Percentiles rank a stretch among this genome's conserved stretches.
These are phyloP conservation scores for Curvularia sp. DNA, from an alignment of 2,329 filamentous ascomycete genomes.

Conservation along the genomic window DNA sequence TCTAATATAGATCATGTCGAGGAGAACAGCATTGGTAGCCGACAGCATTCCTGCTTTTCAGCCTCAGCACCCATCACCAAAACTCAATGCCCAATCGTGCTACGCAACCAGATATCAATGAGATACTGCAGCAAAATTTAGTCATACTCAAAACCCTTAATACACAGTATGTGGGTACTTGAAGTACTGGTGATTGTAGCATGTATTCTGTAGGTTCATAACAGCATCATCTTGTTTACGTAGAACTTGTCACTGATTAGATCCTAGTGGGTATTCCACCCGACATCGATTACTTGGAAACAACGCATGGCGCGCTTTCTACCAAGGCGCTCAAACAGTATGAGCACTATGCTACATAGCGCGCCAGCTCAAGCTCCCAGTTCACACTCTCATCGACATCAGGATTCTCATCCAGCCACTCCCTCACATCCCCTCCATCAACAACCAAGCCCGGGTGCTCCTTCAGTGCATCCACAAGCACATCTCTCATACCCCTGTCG, in stretches of 20 bases:
- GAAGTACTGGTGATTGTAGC: not conserved
- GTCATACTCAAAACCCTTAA: no score
- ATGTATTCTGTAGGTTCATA: not conserved
- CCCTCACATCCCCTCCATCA: slow-evolving; percentile 14
- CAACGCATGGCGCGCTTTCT: not conserved
- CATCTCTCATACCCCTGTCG: slow-evolving; percentile 6
- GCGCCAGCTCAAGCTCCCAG: not conserved
- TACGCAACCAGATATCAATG: no score
- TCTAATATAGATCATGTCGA: no score
- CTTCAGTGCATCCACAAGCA: not conserved
- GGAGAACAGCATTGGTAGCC: no score
- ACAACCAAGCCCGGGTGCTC: slow-evolving; percentile 8
- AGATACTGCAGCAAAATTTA: no score
- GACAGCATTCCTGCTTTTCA: no score
- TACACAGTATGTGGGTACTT: no score
- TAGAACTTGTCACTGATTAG: not conserved
- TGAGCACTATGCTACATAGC: not conserved
- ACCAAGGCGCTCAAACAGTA: not conserved
- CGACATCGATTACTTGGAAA: not conserved
- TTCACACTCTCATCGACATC: slow-evolving; percentile 5
- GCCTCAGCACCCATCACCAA: no score
- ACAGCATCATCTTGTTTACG: not conserved
- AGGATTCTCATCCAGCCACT: slow-evolving; percentile 17
- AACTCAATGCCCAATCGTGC: no score
- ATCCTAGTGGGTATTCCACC: not conserved